Percentiles rank a stretch among this genome's conserved stretches.
These are phyloP conservation scores for Tolypocladium tundrense DNA, from an alignment of 2,329 filamentous ascomycete genomes.

Conservation along the genomic window DNA sequence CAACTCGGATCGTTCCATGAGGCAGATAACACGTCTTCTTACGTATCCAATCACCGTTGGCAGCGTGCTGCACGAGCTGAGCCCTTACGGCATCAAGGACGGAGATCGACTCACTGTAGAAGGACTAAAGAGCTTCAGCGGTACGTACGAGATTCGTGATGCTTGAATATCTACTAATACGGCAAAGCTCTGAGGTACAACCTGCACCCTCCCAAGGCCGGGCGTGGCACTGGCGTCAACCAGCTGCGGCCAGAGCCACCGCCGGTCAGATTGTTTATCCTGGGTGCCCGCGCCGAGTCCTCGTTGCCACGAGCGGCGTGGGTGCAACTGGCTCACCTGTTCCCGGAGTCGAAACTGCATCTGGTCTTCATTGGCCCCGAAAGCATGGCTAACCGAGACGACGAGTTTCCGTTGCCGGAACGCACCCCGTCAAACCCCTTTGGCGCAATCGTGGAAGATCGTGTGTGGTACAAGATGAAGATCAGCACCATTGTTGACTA, in stretches of 20 bases:
- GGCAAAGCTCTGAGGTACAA: constrained; percentile 75
- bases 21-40: constrained; percentile 83
- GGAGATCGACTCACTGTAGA: constrained; percentile 73
- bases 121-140: constrained; percentile 86
- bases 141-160: constrained; percentile 40
- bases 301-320: constrained; percentile 89
- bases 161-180: neutral
- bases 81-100: constrained; percentile 74
- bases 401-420: constrained; percentile 82
- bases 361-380: constrained; percentile 93
- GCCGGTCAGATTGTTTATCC: constrained; percentile 81
- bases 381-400: constrained; percentile 87
- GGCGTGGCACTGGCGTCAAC: constrained; percentile 63
- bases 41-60: constrained; percentile 91
- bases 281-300: constrained; percentile 94
- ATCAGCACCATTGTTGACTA: constrained; percentile 97
- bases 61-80: constrained; percentile 87
- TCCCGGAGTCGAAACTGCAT: constrained; percentile 85
- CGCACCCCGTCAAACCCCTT: constrained; percentile 82
- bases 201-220: constrained; percentile 75
- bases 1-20: constrained; percentile 80
- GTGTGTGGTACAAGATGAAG: constrained; percentile 81
- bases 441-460: constrained; percentile 86
- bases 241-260: constrained; percentile 77
- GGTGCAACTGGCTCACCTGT: constrained; percentile 89